A percentile compares a stretch with the other conserved stretches of the same genome.
Conservation (phyloP, 257 asterid species). For the Solanum rostratum region DNA sequence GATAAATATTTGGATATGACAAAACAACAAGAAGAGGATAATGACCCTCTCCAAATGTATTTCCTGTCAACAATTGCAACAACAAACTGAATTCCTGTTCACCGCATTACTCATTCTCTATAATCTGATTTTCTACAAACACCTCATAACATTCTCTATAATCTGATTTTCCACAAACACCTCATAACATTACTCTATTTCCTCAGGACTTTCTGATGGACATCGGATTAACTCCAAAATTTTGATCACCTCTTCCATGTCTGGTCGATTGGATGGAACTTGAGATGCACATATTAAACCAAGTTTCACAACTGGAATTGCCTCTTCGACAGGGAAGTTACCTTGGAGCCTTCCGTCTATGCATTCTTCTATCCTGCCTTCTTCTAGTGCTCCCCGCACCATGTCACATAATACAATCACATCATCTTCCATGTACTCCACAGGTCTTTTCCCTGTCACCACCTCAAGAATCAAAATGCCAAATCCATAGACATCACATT, state of each 20-base stretch:
- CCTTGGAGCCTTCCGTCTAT: conserved; percentile 46
- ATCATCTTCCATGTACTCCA: conserved; percentile 81
- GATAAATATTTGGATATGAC: not conserved
- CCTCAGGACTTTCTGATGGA: conserved; percentile 43
- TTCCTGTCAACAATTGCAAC: conserved; percentile 5
- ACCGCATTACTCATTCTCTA: conserved; percentile 15
- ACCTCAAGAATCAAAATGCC: conserved; percentile 63
- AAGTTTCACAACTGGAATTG: conserved; percentile 57
- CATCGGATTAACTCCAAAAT: conserved; percentile 57
- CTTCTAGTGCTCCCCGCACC: conserved; percentile 70
- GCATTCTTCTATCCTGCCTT: conserved; percentile 59
- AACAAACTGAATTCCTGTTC: conserved; percentile 33
- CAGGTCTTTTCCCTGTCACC: conserved; percentile 65
- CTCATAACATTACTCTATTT: conserved; percentile 22
- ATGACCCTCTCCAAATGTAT: conserved; percentile 2
- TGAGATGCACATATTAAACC: conserved; percentile 82
- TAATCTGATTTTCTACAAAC: not conserved
- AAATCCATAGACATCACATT: conserved; percentile 78
- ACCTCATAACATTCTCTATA: conserved; percentile 4
- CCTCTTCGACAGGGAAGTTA: conserved; percentile 52
- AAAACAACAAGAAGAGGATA: not conserved
- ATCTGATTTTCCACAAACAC: not conserved
- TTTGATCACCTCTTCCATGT: conserved; percentile 72
- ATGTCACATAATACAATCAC: conserved; percentile 67
- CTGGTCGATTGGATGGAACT: conserved; percentile 79